Evolutionary conservation across 805 yeast species (phyloP).

Genomic region (Cyberlindnera mississippiensis): DNA sequence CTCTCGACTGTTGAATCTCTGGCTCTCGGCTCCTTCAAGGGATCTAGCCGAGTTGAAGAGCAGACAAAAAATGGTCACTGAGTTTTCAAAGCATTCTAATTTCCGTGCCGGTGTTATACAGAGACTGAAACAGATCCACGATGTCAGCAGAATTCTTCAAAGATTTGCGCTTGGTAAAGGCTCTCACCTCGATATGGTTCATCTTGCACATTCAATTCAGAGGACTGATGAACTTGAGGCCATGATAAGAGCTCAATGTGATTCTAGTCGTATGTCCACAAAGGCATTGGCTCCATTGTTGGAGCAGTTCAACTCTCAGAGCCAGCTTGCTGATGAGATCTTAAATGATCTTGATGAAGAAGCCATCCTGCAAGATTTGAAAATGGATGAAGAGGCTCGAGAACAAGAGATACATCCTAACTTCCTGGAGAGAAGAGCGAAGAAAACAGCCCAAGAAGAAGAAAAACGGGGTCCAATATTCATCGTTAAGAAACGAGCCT

Average conservation of each 20-base stretch:
- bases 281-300: conserved; percentile 27
- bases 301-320: conserved; percentile 32
- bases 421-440: conserved; percentile 8
- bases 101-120: conserved; percentile 32
- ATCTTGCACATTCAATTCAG: conserved; percentile 39
- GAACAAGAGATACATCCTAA: conserved; percentile 14
- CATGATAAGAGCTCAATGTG: conserved; percentile 20
- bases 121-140: conserved; percentile 45
- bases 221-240: conserved; percentile 30
- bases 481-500: conserved; percentile 11
- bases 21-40: conserved; percentile 80
- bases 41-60: conserved; percentile 48
- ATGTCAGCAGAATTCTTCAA: conserved; percentile 58
- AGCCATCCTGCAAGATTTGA: conserved; percentile 22
- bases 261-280: conserved; percentile 27
- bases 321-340: conserved; percentile 39
- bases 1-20: conserved; percentile 67
- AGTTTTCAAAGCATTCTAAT: conserved; percentile 33
- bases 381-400: conserved; percentile 23
- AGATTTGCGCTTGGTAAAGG: conserved; percentile 48
- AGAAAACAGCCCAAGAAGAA: background rate
- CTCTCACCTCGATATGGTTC: conserved; percentile 40
- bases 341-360: conserved; percentile 38
- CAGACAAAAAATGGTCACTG: conserved; percentile 51
- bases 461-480: conserved; percentile 1